These are phyloP conservation scores for Russula abietina DNA, from an alignment of 768 basidiomycete species.

Conservation along the genomic window DNA sequence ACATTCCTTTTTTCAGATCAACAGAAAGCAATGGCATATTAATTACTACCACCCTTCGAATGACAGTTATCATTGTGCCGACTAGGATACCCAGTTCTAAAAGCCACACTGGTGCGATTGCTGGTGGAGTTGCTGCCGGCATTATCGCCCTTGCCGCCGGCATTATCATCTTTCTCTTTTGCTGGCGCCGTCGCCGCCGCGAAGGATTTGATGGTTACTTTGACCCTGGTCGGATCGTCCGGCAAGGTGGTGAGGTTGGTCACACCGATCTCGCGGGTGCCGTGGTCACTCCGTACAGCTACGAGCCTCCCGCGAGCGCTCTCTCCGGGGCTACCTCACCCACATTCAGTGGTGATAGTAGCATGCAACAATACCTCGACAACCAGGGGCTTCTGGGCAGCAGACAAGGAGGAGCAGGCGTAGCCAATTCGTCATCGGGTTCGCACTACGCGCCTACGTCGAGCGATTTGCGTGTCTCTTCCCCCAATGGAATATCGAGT, in stretches of 20 bases:
- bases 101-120: slow-evolving; percentile 28
- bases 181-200: slow-evolving; percentile 30
- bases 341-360: slow-evolving; percentile 4
- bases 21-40: slow-evolving; percentile 16
- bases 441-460: slow-evolving; percentile 23
- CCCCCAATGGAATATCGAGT: neutral
- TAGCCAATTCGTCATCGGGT: slow-evolving; percentile 20
- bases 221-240: slow-evolving; percentile 41
- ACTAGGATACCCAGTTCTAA: slow-evolving; percentile 22
- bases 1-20: slow-evolving; percentile 5
- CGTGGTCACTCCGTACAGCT: slow-evolving; percentile 24
- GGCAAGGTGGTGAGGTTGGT: slow-evolving; percentile 26
- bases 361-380: slow-evolving; percentile 30
- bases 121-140: slow-evolving; percentile 31
- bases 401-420: slow-evolving; percentile 14
- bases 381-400: slow-evolving; percentile 25
- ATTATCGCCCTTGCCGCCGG: slow-evolving; percentile 24
- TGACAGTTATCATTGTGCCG: slow-evolving; percentile 25
- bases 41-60: slow-evolving; percentile 16
- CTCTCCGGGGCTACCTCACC: slow-evolving; percentile 21
- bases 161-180: slow-evolving; percentile 28
- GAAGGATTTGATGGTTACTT: slow-evolving; percentile 49
- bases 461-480: slow-evolving; percentile 1
- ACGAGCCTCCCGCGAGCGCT: slow-evolving; percentile 26
- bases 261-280: slow-evolving; percentile 23